phyloP scores from a whole-genome alignment of 1,284 basidiomycete genomes.

The Tausonia pullulans region DNA sequence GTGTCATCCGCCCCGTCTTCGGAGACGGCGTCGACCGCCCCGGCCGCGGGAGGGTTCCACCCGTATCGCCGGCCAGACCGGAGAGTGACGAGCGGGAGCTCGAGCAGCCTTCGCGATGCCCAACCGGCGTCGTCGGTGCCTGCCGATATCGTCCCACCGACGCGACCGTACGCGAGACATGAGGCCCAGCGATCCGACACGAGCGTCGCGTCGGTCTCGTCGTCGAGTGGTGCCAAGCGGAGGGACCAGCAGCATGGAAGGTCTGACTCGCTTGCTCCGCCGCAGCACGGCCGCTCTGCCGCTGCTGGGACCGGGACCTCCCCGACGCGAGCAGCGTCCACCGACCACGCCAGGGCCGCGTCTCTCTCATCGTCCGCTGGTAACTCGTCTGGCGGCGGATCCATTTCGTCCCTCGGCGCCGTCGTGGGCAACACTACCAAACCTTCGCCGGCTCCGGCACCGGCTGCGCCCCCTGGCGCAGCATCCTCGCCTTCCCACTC shows the following conservation, averaged over 20 bases:
- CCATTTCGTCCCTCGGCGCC: slow-evolving; percentile 2
- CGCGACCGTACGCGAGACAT: slow-evolving; percentile 4
- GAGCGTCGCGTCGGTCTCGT: slow-evolving; percentile 4
- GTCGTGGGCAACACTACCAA: not conserved
- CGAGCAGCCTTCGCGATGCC: not conserved
- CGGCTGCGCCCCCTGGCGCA: not conserved
- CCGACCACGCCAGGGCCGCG: not conserved
- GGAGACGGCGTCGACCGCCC: not conserved
- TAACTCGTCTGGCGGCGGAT: not conserved
- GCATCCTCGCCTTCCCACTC: not conserved
- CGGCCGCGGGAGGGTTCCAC: slow-evolving; percentile 9
- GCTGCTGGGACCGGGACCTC: too few species aligned
- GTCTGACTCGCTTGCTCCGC: not conserved
- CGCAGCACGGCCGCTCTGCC: not conserved
- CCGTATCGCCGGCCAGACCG: slow-evolving; percentile 12
- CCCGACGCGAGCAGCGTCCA: not conserved
- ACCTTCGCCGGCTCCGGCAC: not conserved
- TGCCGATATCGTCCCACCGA: not conserved
- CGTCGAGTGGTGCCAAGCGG: not conserved
- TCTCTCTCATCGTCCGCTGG: slow-evolving; percentile 7
- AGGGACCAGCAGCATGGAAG: not conserved
- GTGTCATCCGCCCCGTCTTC: not conserved
- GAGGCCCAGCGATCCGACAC: slow-evolving; percentile 5
- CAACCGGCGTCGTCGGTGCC: not conserved
- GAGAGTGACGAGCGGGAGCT: not conserved